Percentiles rank a stretch among this genome's conserved stretches.
These are phyloP conservation scores for Anisodus tanguticus DNA, from an alignment of 257 asterid genomes.

Conservation along the genomic window DNA sequence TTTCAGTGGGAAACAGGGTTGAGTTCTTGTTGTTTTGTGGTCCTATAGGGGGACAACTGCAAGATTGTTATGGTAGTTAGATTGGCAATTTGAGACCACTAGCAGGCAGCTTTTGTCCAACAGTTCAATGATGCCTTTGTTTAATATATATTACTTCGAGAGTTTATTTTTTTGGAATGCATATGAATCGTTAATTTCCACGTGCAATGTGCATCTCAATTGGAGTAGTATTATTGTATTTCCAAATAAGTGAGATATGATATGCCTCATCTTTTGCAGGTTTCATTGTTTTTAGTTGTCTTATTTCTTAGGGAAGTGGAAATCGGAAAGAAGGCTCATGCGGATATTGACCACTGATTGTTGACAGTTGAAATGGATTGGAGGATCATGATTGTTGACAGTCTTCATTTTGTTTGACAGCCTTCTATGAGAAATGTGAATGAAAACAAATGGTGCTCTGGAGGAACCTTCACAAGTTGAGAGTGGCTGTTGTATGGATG, in stretches of 20 bases:
- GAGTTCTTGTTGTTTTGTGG: constrained; percentile 22
- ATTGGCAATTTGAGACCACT: constrained; percentile 25
- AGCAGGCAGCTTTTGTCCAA: constrained; percentile 1
- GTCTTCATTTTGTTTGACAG: not conserved
- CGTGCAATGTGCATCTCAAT: not conserved
- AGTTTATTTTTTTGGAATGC: not conserved
- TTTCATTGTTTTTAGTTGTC: not conserved
- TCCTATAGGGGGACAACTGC: constrained; percentile 16
- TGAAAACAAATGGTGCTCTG: not conserved
- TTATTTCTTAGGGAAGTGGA: not conserved
- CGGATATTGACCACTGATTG: not conserved
- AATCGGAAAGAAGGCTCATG: not conserved
- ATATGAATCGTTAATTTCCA: not conserved
- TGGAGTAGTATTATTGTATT: not conserved
- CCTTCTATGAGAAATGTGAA: not conserved
- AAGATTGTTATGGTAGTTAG: constrained; percentile 27
- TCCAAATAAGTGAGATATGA: not conserved
- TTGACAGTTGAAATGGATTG: not conserved
- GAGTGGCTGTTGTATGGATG: not conserved
- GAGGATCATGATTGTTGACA: not conserved
- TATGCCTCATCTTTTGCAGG: not conserved
- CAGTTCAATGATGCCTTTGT: constrained; percentile 29
- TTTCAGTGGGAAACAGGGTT: constrained; percentile 11
- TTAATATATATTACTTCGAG: not conserved
- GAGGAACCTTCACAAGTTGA: not conserved